A percentile compares a stretch with the other conserved stretches of the same genome.
Evolutionary conservation across 768 basidiomycete species (phyloP).

Genomic region (Gymnopilus dilepis): DNA sequence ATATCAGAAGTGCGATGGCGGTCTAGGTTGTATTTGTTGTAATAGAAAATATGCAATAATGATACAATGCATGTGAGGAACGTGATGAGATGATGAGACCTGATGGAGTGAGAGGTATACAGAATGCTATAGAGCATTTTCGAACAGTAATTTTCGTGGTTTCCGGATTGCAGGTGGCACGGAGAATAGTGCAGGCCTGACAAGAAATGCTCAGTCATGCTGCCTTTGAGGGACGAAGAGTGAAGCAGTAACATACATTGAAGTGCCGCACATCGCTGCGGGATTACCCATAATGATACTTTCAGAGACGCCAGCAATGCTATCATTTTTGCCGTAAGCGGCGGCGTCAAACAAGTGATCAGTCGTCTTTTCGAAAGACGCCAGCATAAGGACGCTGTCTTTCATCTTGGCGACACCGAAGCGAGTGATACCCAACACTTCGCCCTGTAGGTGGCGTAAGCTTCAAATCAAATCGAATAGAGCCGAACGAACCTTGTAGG

Average conservation of each 20-base stretch:
- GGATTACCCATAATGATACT: slow-evolving; percentile 99
- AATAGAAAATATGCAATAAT: slow-evolving; percentile 24
- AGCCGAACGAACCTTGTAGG: slow-evolving; percentile 75
- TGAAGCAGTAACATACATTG: slow-evolving; percentile 74
- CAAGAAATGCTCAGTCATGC: slow-evolving; percentile 8
- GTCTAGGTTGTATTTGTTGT: not conserved
- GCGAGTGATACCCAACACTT: slow-evolving; percentile 96
- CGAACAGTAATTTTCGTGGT: slow-evolving; percentile 55
- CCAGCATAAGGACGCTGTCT: slow-evolving; percentile 98
- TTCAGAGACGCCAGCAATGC: slow-evolving; percentile 96
- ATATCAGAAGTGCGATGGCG: not conserved
- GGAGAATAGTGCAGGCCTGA: slow-evolving; percentile 57
- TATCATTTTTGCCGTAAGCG: slow-evolving; percentile 93
- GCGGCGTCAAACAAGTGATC: slow-evolving; percentile 99
- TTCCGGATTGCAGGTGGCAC: slow-evolving; percentile 50
- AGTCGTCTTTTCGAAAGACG: slow-evolving; percentile 99
- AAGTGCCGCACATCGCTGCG: slow-evolving; percentile 92
- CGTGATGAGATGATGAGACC: slow-evolving; percentile 8
- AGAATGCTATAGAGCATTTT: slow-evolving; percentile 44
- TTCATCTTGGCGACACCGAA: slow-evolving; percentile 99
- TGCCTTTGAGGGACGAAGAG: not conserved
- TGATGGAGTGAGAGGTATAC: slow-evolving; percentile 12
- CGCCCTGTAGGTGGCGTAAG: slow-evolving; percentile 61
- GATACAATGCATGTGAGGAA: slow-evolving; percentile 19
- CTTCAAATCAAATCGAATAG: not conserved